Evolutionary conservation across 2,329 filamentous ascomycete genomes (phyloP).

Genomic region (Cordyceps fumosorosea): DNA sequence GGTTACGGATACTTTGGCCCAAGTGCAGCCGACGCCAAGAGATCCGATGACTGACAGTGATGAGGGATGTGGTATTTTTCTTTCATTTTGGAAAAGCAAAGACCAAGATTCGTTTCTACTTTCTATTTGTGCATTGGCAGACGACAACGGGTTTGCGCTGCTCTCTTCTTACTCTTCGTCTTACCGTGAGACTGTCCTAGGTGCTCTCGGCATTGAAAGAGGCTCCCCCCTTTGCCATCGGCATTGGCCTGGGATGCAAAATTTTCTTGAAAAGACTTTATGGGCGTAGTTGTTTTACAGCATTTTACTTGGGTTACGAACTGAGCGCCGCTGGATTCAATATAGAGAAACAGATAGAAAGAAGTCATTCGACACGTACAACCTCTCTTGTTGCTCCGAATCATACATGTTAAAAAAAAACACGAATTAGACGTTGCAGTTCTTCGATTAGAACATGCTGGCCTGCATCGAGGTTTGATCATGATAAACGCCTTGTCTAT

Average conservation of each 20-base stretch:
- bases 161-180: neutral
- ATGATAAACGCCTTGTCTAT: neutral
- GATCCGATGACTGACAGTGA: slow-evolving; percentile 40
- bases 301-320: neutral
- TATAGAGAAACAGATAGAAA: slow-evolving; percentile 9
- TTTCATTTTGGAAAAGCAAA: neutral
- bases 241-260: neutral
- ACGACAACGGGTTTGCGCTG: slow-evolving; percentile 5
- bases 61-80: slow-evolving; percentile 2
- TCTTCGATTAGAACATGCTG: neutral
- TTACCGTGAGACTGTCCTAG: neutral
- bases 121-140: neutral
- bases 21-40: slow-evolving; percentile 45
- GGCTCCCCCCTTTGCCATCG: no score
- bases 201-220: no score
- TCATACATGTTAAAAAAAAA: neutral
- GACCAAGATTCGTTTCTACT: neutral
- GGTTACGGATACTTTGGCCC: slow-evolving; percentile 39
- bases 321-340: neutral
- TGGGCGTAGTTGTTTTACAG: neutral
- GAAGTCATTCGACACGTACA: slow-evolving; percentile 3
- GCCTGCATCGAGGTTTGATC: neutral
- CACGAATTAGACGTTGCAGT: neutral
- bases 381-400: neutral
- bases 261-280: neutral